Percentiles rank a stretch among this genome's conserved stretches.
These are phyloP conservation scores for Auricularia sp. DNA, from an alignment of 768 basidiomycete genomes.

Conservation along the genomic window DNA sequence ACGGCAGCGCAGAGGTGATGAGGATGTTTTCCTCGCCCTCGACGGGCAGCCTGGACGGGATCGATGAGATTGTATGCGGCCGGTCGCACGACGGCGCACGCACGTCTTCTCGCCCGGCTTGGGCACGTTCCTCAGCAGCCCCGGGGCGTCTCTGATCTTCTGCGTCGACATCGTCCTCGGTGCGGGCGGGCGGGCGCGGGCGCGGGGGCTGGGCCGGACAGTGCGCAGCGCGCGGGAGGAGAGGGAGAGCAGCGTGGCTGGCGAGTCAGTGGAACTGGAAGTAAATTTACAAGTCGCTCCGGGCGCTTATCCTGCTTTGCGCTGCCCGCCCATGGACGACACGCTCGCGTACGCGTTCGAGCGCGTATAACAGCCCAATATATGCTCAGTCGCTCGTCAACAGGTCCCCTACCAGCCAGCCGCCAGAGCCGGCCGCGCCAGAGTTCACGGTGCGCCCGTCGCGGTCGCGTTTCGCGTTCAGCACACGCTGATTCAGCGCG, in stretches of 20 bases:
- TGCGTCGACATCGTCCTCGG: slow-evolving; percentile 17
- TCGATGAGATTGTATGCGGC: slow-evolving; percentile 5
- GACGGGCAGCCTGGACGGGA: slow-evolving; percentile 51
- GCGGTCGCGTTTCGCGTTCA: neutral
- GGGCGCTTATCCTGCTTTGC: neutral
- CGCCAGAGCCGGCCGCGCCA: neutral
- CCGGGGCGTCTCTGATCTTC: slow-evolving; percentile 33
- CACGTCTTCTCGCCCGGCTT: slow-evolving; percentile 37
- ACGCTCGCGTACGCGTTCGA: neutral
- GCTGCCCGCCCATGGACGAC: neutral
- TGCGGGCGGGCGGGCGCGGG: neutral
- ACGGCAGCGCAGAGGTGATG: slow-evolving; percentile 91
- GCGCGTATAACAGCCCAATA: neutral
- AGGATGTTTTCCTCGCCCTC: slow-evolving; percentile 81
- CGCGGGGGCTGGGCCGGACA: neutral
- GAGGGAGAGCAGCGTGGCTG: neutral
- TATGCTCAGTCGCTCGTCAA: neutral
- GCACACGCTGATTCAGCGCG: neutral
- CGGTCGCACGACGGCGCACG: slow-evolving; percentile 11
- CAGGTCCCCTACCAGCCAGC: no score
- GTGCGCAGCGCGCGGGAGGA: neutral
- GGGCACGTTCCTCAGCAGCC: slow-evolving; percentile 33
- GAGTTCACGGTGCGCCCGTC: slow-evolving; percentile 4
- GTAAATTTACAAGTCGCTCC: neutral
- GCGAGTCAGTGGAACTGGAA: neutral